Percentiles rank a stretch among this genome's conserved stretches.
phyloP scores from a whole-genome alignment of 1,284 basidiomycete species.

The Moesziomyces antarcticus region DNA sequence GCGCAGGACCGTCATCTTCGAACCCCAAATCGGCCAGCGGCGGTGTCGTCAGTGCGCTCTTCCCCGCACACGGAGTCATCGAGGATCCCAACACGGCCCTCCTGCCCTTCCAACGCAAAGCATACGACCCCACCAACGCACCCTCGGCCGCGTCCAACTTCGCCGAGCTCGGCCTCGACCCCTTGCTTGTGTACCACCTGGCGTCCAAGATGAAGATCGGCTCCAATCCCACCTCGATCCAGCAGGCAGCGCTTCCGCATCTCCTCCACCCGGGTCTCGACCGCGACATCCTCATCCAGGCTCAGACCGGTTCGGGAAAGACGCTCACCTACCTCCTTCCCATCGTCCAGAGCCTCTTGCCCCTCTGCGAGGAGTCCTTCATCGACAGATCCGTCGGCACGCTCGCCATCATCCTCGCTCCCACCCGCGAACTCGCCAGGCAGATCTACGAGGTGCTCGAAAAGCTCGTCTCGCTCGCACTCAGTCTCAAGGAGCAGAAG shows the following conservation, averaged over 20 bases:
- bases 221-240: constrained; percentile 86
- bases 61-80: constrained; percentile 37
- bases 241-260: constrained; percentile 81
- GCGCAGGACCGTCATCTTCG: constrained; percentile 13
- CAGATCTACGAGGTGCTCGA: constrained; percentile 85
- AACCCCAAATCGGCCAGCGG: constrained; percentile 6
- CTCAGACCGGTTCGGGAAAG: constrained; percentile 98
- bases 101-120: constrained; percentile 14
- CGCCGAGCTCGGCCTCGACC: constrained; percentile 77
- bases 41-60: constrained; percentile 32
- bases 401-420: constrained; percentile 91
- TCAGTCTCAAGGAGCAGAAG: constrained; percentile 74
- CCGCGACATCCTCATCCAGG: constrained; percentile 92
- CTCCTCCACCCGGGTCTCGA: constrained; percentile 71
- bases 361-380: constrained; percentile 78
- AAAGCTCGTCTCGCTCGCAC: constrained; percentile 72
- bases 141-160: constrained; percentile 69
- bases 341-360: constrained; percentile 92
- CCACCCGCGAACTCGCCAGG: constrained; percentile 92
- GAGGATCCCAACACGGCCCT: constrained; percentile 14
- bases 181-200: constrained; percentile 83
- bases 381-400: constrained; percentile 84
- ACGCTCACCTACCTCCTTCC: constrained; percentile 94
- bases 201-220: constrained; percentile 82
- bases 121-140: constrained; percentile 61